A percentile compares a stretch with the other conserved stretches of the same genome.
Evolutionary conservation across 352 stramenopile genomes (phyloP).

Genomic region (Globisporangium camurandrum): DNA sequence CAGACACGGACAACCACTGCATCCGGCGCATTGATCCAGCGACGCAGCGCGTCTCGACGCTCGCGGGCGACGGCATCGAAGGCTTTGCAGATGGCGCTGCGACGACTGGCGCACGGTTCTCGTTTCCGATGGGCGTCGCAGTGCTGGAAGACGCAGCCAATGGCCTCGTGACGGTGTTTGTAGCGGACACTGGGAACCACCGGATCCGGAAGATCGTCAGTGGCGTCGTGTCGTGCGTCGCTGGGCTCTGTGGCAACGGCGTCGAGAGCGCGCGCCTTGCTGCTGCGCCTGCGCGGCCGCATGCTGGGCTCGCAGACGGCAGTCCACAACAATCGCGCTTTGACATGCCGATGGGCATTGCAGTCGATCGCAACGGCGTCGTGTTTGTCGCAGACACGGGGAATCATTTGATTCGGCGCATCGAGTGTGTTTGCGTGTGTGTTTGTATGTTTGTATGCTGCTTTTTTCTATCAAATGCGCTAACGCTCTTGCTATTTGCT

Average conservation of each 20-base stretch:
- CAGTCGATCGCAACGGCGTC: slow-evolving; percentile 60
- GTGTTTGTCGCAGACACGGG: slow-evolving; percentile 95
- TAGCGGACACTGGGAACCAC: slow-evolving; percentile 80
- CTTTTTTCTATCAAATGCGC: too few species aligned
- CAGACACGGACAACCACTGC: slow-evolving; percentile 92
- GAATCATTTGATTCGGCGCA: slow-evolving; percentile 90
- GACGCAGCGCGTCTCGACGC: slow-evolving; percentile 35
- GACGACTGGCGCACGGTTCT: slow-evolving; percentile 37
- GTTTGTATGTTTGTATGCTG: too few species aligned
- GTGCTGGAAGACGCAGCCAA: slow-evolving; percentile 36
- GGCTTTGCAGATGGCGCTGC: slow-evolving; percentile 40
- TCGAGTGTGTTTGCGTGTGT: slow-evolving; percentile 77
- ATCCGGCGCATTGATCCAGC: slow-evolving; percentile 77
- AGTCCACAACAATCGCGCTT: slow-evolving; percentile 72
- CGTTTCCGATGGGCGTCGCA: slow-evolving; percentile 59
- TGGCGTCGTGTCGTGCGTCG: slow-evolving; percentile 80
- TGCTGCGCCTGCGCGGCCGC: slow-evolving; percentile 33
- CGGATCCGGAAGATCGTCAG: slow-evolving; percentile 64
- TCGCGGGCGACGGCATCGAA: slow-evolving; percentile 44
- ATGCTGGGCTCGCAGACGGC: slow-evolving; percentile 89
- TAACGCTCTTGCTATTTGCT: too few species aligned
- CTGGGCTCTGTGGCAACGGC: slow-evolving; percentile 77
- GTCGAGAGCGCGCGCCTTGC: slow-evolving; percentile 48
- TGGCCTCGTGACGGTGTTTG: slow-evolving; percentile 38
- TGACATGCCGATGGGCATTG: slow-evolving; percentile 89